Conservation (phyloP, 2,329 filamentous ascomycete species). For the Apiospora sp. region DNA sequence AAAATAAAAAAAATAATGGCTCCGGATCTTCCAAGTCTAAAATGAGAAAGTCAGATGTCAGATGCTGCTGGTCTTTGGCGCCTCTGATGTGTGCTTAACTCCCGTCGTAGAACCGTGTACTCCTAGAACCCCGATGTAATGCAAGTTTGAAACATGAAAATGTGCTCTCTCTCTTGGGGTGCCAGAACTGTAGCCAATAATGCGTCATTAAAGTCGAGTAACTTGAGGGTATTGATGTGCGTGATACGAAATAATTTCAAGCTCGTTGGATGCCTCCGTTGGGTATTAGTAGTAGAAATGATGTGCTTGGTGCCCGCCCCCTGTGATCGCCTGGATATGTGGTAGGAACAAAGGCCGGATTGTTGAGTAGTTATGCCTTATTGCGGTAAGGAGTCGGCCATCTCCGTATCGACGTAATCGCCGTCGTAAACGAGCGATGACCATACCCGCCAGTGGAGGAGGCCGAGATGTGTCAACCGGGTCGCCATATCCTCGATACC, state of each 20-base stretch:
- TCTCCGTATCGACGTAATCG: slow-evolving; percentile 41
- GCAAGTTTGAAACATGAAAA: slow-evolving; percentile 20
- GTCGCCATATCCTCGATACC: slow-evolving; percentile 74
- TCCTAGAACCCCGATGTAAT: slow-evolving; percentile 24
- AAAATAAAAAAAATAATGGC: slow-evolving; percentile 17
- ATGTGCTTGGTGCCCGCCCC: slow-evolving; percentile 7
- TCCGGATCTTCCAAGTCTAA: slow-evolving; percentile 1
- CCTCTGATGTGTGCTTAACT: background rate
- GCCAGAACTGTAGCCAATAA: slow-evolving; percentile 24
- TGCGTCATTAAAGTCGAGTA: slow-evolving; percentile 26
- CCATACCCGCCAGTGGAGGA: slow-evolving; percentile 94
- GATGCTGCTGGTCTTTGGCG: background rate
- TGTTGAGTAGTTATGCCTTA: background rate
- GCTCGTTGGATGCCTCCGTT: slow-evolving; percentile 21
- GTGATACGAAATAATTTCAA: slow-evolving; percentile 16
- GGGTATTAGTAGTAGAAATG: slow-evolving; percentile 22
- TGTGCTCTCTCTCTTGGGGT: slow-evolving; percentile 16
- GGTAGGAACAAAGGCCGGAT: background rate
- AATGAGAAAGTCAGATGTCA: slow-evolving; percentile 11
- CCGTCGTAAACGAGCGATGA: slow-evolving; percentile 73
- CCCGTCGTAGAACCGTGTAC: slow-evolving; percentile 22
- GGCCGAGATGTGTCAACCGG: slow-evolving; percentile 81
- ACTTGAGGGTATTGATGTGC: slow-evolving; percentile 24
- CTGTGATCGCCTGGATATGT: slow-evolving; percentile 18
- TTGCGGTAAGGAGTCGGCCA: slow-evolving; percentile 29